Conservation (phyloP, 495 filamentous ascomycete species). For the Bathelium albidoporum region DNA sequence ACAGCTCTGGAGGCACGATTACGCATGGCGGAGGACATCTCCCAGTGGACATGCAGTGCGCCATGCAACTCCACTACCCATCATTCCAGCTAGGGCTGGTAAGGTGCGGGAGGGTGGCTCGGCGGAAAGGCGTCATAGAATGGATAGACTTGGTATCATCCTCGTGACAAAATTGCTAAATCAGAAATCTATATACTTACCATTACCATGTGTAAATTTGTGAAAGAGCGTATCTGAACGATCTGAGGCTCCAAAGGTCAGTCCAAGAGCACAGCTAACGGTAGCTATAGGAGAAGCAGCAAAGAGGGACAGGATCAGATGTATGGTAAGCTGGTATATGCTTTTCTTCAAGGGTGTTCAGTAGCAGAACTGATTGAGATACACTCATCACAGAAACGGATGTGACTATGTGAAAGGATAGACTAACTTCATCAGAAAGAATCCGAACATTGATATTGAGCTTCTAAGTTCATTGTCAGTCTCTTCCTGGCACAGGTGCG, state of each 20-base stretch:
- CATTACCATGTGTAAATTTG: not conserved
- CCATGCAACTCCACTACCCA: constrained; percentile 73
- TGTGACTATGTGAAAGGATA: not conserved
- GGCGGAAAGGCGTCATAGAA: constrained; percentile 69
- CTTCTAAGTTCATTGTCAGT: not conserved
- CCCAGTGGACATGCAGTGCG: constrained; percentile 5
- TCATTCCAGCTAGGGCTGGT: constrained; percentile 57
- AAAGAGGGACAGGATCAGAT: constrained; percentile 19
- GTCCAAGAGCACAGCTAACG: too few species aligned
- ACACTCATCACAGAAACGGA: constrained; percentile 31
- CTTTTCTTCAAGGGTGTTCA: constrained; percentile 33
- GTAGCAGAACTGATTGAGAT: constrained; percentile 39
- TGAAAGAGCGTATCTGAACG: too few species aligned
- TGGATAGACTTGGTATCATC: constrained; percentile 99
- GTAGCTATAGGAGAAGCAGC: not conserved
- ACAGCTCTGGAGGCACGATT: constrained; percentile 40
- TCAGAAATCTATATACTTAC: constrained; percentile 2
- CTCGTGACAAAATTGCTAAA: constrained; percentile 31
- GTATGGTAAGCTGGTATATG: constrained; percentile 31
- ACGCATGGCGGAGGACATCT: constrained; percentile 24
- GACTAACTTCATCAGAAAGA: not conserved
- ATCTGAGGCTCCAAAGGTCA: too few species aligned
- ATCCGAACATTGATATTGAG: not conserved
- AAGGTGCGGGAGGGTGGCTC: constrained; percentile 72
- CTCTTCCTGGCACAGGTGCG: not conserved